Evolutionary conservation across 495 filamentous ascomycete genomes (phyloP), one percentile per base, ranked within the genome.

Genomic region (Cairneyella variabilis): DNA sequence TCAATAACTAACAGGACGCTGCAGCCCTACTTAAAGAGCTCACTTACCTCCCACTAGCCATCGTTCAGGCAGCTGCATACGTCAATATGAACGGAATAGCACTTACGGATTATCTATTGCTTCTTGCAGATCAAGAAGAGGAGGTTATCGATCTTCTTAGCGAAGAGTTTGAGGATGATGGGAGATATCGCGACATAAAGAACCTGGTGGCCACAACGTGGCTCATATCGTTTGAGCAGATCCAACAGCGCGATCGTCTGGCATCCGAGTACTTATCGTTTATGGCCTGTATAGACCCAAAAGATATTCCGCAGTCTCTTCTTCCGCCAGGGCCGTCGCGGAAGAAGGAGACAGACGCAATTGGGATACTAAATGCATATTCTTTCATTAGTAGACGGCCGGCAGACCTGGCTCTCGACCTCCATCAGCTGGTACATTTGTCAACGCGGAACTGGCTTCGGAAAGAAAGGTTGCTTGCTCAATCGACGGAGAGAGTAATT

Each of bases 351-450:
- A 32, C 28, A 40, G 16, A 40, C 6, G 37, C 37, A 17, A 40
- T 40, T 40, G 16, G 37, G 37, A 40, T 16, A 16, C 37, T 40
- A 9, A 40, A 40, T 16, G 37, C 37, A 5, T 40, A 40, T 9
- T 40, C 37, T 6, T 40, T 40, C 17, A 40, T 40, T 17, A 40
- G 11, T 17, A 40, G 16, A 40, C 37, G 37, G 37, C 37, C 37
- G 5, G 37, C 37, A 40, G 16, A 40, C 37, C 37, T 40, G 17
- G 37, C 37, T 17, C 37, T 40, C 16, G 37, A 40, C 16, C 51
- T 78, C 49, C 75, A 79, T 63, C 62, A 71, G 25, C 59, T 79
- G 9, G 73, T 79, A 26, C 71, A 76, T 47, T 34, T 77, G 10
- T 65, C 67, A 12, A 68, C 64, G 2, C 69, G 62, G 28, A 74